Base-by-base conservation (phyloP, 805 yeast genomes). In the Metschnikowia picachoensis region DNA sequence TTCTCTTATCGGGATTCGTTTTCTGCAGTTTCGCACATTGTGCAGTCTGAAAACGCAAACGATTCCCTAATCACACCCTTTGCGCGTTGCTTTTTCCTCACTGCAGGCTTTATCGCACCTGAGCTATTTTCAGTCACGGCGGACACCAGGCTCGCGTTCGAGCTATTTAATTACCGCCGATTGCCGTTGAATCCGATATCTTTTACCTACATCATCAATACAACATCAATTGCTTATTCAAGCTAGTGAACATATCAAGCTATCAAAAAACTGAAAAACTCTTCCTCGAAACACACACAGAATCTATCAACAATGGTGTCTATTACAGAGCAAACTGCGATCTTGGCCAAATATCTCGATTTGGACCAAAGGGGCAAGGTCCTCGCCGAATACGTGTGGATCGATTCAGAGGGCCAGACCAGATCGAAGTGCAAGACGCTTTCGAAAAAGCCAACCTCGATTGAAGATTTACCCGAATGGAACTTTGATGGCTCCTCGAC, bases 401-500 rank as follows among this genome's bases (percentile, higher is more conserved):
- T 94, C 59, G 99, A 94, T 67, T 87, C 96, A 58, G 78, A 85
- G 55, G 96, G 96, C 66, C 80, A 83, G 63, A 69, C 90, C 61
- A 87, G 99, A 76, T 88, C 97, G 51, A 94, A 94, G 77, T 90
- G 96, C 73, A 87, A 84, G 72, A 94, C 99, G 47, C 75, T 94
- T 56, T 62, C 61, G 61, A 80, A 82, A 72, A 77, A 72, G 62
- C 85, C 94, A 45, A 64, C 79, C 38, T 75, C 85, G 32, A 74
- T 89, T 44, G 92, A 86, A 52, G 95, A 94, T 65, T 78, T 94
- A 60, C 97, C 98, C 58, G 97, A 92, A 73, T 94, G 99, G 99
- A 94, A 94, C 79, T 94, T 94, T 62, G 99, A 94, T 70, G 99
- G 99, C 72, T 91, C 98, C 37, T 91, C 98, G 30, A 94, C 99